Evolutionary conservation across 805 yeast species (phyloP), one percentile per base, ranked within the genome.

Genomic region (Myxozyma lipomycoides): DNA sequence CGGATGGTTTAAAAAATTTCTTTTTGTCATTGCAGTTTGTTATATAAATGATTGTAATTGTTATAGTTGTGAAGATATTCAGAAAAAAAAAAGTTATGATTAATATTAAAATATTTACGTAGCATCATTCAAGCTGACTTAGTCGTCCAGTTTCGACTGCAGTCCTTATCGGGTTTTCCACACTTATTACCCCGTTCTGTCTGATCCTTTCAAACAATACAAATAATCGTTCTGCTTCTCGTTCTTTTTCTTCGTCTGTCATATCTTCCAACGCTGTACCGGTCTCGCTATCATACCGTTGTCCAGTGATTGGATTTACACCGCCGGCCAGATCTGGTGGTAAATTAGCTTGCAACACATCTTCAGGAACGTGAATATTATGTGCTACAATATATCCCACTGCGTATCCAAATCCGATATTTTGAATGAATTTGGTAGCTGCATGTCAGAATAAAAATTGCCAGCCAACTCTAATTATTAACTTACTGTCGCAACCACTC

Each of bases 211-310:
- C 75, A 52, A 74, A 72, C 4, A 72, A 46, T 3, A 64, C 67
- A 59, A 71, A 73, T 49, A 74, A 55, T 51, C 72, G 66, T 46
- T 74, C 78, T 2, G 77, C 77, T 53, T 74, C 77, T 5, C 57
- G 58, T 54, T 69, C 73, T 58, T 74, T 73, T 49, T 74, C 77
- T 44, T 70, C 75, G 6, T 66, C 67, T 1, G 74, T 67, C 68
- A 73, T 65, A 1, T 62, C 67, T 15, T 55, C 60, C 5, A 53
- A 43, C 2, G 46, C 18, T 25, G 39, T 28, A 3, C 28, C 28
- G 21, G 21, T 23, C 28, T 54, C 59, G 3, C 39, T 32, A 2
- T 40, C 46, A 28, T 48, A 35, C 10, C 42, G 49, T 51, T 64
- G 65, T 1, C 68, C 68, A 1, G 68, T 64, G 22, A 64, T 50